phyloP scores from a whole-genome alignment of 352 stramenopile genomes.

The Phytophthora pinifolia region DNA sequence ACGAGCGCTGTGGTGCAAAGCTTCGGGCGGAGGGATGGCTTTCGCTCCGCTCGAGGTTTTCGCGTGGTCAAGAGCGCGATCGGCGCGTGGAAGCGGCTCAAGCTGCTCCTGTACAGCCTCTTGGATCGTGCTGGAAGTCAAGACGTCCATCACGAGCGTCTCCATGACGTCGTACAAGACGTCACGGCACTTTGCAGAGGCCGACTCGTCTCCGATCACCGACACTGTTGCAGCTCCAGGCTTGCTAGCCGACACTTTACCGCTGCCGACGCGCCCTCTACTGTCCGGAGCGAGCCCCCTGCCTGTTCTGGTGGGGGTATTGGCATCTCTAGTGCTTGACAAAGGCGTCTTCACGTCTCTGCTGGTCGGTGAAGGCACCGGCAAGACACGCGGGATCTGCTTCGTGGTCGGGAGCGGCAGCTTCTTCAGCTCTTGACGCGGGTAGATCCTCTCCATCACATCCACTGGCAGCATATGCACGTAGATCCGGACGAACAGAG shows the following conservation, averaged over 20 bases:
- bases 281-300: slow-evolving; percentile 13
- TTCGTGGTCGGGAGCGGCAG: slow-evolving; percentile 37
- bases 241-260: slow-evolving; percentile 10
- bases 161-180: slow-evolving; percentile 62
- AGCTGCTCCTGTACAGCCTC: slow-evolving; percentile 43
- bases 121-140: slow-evolving; percentile 54
- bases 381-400: slow-evolving; percentile 7
- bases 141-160: slow-evolving; percentile 52
- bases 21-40: slow-evolving; percentile 4
- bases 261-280: slow-evolving; percentile 9
- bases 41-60: slow-evolving; percentile 7
- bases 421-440: slow-evolving; percentile 33
- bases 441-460: slow-evolving; percentile 55
- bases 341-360: slow-evolving; percentile 19
- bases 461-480: slow-evolving; percentile 54
- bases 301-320: slow-evolving; percentile 10
- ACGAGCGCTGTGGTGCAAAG: slow-evolving; percentile 31
- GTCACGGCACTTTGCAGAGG: slow-evolving; percentile 34
- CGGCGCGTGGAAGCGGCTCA: slow-evolving; percentile 26
- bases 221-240: slow-evolving; percentile 9
- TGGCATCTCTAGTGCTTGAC: slow-evolving; percentile 12
- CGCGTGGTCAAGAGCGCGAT: slow-evolving; percentile 28
- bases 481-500: slow-evolving; percentile 54
- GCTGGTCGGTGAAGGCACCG: slow-evolving; percentile 8
- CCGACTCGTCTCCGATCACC: slow-evolving; percentile 8